A percentile compares a stretch with the other conserved stretches of the same genome.
Conservation (phyloP, 1,284 basidiomycete species). For the Pisolithus thermaeus region DNA sequence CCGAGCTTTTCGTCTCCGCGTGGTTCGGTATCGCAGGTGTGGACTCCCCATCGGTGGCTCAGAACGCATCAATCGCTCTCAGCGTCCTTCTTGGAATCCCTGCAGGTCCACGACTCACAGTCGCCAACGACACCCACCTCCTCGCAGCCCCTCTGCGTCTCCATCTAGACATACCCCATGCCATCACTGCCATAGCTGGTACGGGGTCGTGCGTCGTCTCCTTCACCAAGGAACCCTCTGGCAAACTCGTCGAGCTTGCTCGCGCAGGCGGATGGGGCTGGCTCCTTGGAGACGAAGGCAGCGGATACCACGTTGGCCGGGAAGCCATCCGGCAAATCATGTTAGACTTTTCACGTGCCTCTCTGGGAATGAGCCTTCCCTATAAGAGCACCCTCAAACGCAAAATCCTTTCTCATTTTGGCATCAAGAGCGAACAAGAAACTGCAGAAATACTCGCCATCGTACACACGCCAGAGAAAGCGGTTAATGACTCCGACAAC, state of each 20-base stretch:
- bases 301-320: constrained; percentile 69
- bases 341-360: constrained; percentile 46
- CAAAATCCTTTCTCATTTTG: constrained; percentile 51
- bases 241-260: constrained; percentile 51
- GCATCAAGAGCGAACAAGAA: constrained; percentile 43
- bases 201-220: constrained; percentile 68
- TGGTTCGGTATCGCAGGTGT: constrained; percentile 78
- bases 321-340: constrained; percentile 66
- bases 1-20: constrained; percentile 48
- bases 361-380: constrained; percentile 34
- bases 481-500: constrained; percentile 13
- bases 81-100: constrained; percentile 53
- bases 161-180: constrained; percentile 50
- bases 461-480: constrained; percentile 53
- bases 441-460: constrained; percentile 57
- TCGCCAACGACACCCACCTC: constrained; percentile 72
- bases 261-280: constrained; percentile 78
- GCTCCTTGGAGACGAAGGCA: constrained; percentile 78
- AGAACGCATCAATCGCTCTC: constrained; percentile 45
- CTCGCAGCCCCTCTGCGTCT: constrained; percentile 65
- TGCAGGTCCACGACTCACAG: constrained; percentile 44
- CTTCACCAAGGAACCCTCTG: constrained; percentile 40
- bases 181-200: constrained; percentile 63
- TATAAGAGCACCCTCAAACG: constrained; percentile 35
- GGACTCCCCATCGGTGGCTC: constrained; percentile 59